Evolutionary conservation across 2,329 filamentous ascomycete genomes (phyloP).

Genomic region (Pyrenophora seminiperda): DNA sequence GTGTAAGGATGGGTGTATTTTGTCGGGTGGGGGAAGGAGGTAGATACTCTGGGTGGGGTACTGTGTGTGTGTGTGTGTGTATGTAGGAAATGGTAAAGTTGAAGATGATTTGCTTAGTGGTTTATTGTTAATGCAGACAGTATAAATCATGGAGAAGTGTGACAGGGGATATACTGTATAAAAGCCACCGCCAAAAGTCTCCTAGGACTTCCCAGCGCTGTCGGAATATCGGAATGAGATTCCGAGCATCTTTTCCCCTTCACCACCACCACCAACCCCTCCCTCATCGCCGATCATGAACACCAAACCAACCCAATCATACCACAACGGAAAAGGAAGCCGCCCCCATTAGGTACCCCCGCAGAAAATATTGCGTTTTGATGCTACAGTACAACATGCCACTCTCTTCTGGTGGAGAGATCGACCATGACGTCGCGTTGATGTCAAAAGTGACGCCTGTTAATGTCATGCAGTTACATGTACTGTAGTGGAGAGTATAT

Average conservation of each 20-base stretch:
- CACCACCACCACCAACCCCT: neutral
- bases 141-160: no score
- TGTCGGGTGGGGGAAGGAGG: slow-evolving; percentile 20
- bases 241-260: slow-evolving; percentile 1
- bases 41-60: no score
- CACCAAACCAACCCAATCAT: neutral
- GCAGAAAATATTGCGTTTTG: neutral
- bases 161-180: no score
- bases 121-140: no score
- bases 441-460: slow-evolving; percentile 24
- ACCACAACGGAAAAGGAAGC: neutral
- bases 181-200: no score
- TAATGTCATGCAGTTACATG: no score
- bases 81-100: no score
- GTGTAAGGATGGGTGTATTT: slow-evolving; percentile 39
- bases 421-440: slow-evolving; percentile 18
- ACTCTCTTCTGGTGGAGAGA: neutral
- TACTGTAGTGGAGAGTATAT: neutral
- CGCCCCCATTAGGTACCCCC: slow-evolving; percentile 8
- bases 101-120: no score
- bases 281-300: slow-evolving; percentile 5
- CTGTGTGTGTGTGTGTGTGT: no score
- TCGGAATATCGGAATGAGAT: slow-evolving; percentile 1
- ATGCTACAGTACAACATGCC: no score
- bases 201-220: no score